Evolutionary conservation across 2,329 filamentous ascomycete species (phyloP).

Genomic region (Exutisphaerella laricina): DNA sequence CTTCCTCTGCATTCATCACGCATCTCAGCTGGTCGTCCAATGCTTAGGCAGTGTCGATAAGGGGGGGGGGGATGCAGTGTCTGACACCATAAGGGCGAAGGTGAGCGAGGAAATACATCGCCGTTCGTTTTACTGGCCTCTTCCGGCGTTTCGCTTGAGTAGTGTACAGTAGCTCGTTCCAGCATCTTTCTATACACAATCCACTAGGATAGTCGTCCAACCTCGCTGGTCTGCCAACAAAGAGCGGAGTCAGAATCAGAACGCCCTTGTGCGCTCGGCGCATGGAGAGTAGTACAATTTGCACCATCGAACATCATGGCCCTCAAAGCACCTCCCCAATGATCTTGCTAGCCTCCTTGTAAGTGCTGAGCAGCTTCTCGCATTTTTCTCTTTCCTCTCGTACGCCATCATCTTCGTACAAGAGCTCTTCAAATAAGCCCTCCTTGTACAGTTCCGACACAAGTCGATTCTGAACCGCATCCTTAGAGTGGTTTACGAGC

Average conservation of each 20-base stretch:
- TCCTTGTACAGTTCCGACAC: constrained; percentile 96
- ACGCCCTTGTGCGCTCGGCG: neutral
- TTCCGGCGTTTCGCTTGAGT: neutral
- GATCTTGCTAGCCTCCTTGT: constrained; percentile 96
- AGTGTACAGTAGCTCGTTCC: constrained; percentile 1
- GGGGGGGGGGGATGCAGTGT: neutral
- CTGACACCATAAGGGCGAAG: neutral
- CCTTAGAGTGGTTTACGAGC: constrained; percentile 96
- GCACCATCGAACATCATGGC: neutral
- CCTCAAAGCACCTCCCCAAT: constrained; percentile 84
- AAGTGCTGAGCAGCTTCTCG: constrained; percentile 89
- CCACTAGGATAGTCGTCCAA: neutral
- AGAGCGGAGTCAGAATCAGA: constrained; percentile 1
- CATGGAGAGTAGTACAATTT: neutral
- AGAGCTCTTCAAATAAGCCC: constrained; percentile 80
- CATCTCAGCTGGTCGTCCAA: no score
- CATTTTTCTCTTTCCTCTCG: constrained; percentile 99
- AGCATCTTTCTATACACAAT: constrained; percentile 1
- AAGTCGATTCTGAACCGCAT: constrained; percentile 93
- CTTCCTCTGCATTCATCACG: no score
- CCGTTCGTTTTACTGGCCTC: no score
- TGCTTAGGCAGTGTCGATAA: no score
- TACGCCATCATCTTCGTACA: constrained; percentile 96
- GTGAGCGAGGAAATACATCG: no score
- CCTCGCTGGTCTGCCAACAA: neutral